These are phyloP conservation scores for Acacia confusa DNA, from an alignment of 306 rosid species.

Conservation along the genomic window DNA sequence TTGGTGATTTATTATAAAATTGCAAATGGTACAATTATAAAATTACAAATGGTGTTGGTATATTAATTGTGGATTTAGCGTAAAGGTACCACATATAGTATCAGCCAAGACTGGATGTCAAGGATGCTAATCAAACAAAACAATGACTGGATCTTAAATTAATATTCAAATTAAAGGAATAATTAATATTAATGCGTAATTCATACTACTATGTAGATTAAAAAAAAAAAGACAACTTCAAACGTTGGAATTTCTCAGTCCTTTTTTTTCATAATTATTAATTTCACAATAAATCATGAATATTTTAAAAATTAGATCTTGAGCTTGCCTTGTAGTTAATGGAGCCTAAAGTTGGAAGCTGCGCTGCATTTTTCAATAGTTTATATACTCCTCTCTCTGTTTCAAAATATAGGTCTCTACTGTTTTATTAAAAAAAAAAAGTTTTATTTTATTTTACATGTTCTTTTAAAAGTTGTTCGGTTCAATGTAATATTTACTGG, in stretches of 20 bases:
- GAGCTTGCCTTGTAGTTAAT: background rate
- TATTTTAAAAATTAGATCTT: background rate
- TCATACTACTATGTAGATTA: too few relatives aligned
- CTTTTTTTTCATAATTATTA: background rate
- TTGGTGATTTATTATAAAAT: background rate
- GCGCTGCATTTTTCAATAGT: background rate
- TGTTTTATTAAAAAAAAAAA: too few relatives aligned
- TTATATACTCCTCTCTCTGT: background rate
- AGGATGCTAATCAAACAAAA: background rate
- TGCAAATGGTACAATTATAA: background rate
- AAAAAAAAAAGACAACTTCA: background rate
- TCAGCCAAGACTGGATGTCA: background rate
- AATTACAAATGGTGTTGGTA: background rate
- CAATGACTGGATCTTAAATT: background rate
- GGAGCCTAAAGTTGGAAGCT: background rate
- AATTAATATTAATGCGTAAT: background rate
- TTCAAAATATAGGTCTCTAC: background rate
- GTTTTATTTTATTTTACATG: too few relatives aligned
- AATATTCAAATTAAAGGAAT: background rate
- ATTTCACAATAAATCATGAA: background rate
- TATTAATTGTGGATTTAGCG: slow-evolving; percentile 7
- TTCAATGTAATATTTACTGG: background rate
- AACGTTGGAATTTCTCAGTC: background rate
- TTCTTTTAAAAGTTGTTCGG: background rate
- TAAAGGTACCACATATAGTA: background rate